These are phyloP conservation scores for Neopestalotiopsis clavispora DNA, from an alignment of 2,329 filamentous ascomycete species.

Conservation along the genomic window DNA sequence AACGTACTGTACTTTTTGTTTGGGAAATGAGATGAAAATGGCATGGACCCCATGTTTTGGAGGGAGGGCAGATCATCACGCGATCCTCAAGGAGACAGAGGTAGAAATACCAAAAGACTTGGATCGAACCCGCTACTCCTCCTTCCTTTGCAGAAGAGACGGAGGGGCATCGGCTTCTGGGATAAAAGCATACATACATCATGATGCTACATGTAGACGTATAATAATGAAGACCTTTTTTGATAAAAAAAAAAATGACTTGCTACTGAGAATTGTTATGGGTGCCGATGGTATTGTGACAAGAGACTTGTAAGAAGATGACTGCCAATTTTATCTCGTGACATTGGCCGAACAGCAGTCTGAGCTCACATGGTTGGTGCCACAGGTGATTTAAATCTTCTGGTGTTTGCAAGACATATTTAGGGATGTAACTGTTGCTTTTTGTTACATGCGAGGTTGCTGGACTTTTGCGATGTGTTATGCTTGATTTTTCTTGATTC, in stretches of 20 bases:
- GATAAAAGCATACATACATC: not conserved
- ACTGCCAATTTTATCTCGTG: too few species aligned
- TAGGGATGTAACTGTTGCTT: too few species aligned
- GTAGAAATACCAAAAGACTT: not conserved
- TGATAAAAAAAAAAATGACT: not conserved
- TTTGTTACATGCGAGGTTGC: too few species aligned
- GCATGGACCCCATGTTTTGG: conserved; percentile 20
- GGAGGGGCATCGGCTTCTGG: not conserved
- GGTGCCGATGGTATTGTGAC: too few species aligned
- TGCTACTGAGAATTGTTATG: not conserved
- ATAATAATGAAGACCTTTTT: conserved; percentile 40
- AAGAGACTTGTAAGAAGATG: too few species aligned
- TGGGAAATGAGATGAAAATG: conserved; percentile 21
- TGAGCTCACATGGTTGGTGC: too few species aligned
- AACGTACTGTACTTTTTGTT: conserved; percentile 22
- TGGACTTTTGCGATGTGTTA: too few species aligned
- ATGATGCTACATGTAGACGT: conserved; percentile 36
- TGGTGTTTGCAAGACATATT: too few species aligned
- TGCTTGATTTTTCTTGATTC: too few species aligned
- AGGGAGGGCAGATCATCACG: not conserved
- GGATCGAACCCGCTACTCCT: not conserved
- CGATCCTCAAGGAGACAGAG: conserved; percentile 12
- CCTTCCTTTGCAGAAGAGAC: not conserved
- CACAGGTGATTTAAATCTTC: too few species aligned
- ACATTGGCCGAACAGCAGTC: too few species aligned